Evolutionary conservation across 768 basidiomycete genomes (phyloP), one percentile per base, ranked within the genome.

Genomic region (Boletus insuetus): DNA sequence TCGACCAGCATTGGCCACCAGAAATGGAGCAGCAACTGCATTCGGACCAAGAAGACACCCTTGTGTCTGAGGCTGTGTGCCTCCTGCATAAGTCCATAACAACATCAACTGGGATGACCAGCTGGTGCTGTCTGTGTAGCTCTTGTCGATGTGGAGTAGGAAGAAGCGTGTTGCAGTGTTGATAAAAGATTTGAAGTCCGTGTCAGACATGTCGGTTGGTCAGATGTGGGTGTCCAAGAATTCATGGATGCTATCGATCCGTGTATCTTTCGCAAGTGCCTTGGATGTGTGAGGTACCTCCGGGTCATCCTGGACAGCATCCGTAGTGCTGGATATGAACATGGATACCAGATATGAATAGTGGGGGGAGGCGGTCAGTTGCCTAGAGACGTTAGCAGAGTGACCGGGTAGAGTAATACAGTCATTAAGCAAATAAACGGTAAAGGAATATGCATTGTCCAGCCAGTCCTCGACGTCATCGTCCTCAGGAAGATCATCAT

Each of bases 251-350:
- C 3, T 22, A 22, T 22, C 22, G 0, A 22, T 3, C 22, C 4
- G 22, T 3, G 3, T 3, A 3, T 22, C 22, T 3, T 22, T 3
- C 3, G 22, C 22, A 3, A 3, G 0, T 3, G 22, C 22, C 22
- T 22, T 22, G 22, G 3, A 3, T 22, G 22, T 22, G 22, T 3
- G 22, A 3, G 22, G 22, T 22, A 22, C 4, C 3, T n/a, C n/a
- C n/a, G n/a, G n/a, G n/a, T n/a, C n/a, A n/a, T n/a, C n/a, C n/a
- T n/a, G n/a, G n/a, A 3, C 22, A 22, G 22, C 3, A 22, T 3
- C 22, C 22, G 22, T 22, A 3, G 3, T 3, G 3, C 0, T 3
- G 4, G 22, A 22, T 3, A 3, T 3, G 0, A 22, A 3, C 22
- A 22, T 22, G 22, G 22, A 22, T 3, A 22, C 3, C 3, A 3